Evolutionary conservation across 1,284 basidiomycete genomes (phyloP).

Genomic region (Vanrija sp.): DNA sequence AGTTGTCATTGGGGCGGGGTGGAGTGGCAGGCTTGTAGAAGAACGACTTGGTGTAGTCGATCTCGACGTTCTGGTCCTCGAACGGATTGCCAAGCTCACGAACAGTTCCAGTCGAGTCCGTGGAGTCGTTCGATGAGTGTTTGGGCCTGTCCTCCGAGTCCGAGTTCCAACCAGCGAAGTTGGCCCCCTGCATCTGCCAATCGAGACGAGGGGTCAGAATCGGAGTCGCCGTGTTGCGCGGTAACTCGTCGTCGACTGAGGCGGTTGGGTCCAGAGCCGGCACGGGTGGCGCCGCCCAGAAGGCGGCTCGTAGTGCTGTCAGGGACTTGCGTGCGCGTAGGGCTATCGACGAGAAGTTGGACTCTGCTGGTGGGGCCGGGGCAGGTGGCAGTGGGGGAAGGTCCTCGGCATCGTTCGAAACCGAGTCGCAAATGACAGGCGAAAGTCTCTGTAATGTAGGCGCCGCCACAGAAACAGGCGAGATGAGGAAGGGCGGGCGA

Average conservation of each 20-base stretch:
- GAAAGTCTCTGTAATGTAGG: constrained; percentile 27
- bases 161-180: constrained; percentile 40
- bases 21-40: constrained; percentile 49
- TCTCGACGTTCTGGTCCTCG: constrained; percentile 9
- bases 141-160: constrained; percentile 2
- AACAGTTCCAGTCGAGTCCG: constrained; percentile 10
- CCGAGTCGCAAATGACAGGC: constrained; percentile 45
- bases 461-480: constrained; percentile 28
- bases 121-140: constrained; percentile 4
- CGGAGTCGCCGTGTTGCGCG: constrained; percentile 10
- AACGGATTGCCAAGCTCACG: constrained; percentile 14
- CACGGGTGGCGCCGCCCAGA: constrained; percentile 12
- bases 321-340: constrained; percentile 34
- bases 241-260: neutral
- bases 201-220: constrained; percentile 38
- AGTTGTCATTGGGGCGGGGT: constrained; percentile 12
- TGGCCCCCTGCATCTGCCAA: constrained; percentile 31
- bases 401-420: constrained; percentile 39
- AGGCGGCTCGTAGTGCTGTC: constrained; percentile 29
- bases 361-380: constrained; percentile 1
- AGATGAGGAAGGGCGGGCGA: constrained; percentile 22
- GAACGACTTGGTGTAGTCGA: constrained; percentile 48
- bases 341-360: constrained; percentile 19
- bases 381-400: constrained; percentile 38
- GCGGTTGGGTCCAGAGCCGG: neutral